phyloP scores from a whole-genome alignment of 495 filamentous ascomycete species.

The Choiromyces venosus region DNA sequence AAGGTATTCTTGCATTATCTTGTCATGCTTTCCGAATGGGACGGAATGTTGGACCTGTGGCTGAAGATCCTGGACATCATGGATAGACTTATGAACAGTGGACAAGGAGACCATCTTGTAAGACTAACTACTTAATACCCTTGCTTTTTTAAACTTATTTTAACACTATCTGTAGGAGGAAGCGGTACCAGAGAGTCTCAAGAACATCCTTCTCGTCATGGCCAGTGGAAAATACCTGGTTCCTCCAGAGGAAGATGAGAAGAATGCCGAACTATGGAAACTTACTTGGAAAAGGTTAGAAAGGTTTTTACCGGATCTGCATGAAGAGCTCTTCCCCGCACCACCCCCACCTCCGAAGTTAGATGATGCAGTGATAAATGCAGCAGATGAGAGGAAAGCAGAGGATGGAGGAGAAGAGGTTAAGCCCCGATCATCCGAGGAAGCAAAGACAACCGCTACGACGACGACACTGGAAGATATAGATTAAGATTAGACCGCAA shows the following conservation, averaged over 20 bases:
- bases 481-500: neutral
- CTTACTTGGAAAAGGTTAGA: slow-evolving; percentile 87
- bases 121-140: slow-evolving; percentile 31
- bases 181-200: slow-evolving; percentile 89
- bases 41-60: slow-evolving; percentile 93
- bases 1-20: slow-evolving; percentile 95
- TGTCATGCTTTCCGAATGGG: slow-evolving; percentile 72
- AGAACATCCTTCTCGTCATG: slow-evolving; percentile 97
- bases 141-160: slow-evolving; percentile 1
- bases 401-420: slow-evolving; percentile 5
- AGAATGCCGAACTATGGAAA: slow-evolving; percentile 60
- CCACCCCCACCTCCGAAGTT: slow-evolving; percentile 21
- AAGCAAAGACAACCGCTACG: neutral
- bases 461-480: neutral
- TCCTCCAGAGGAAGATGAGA: slow-evolving; percentile 58
- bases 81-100: slow-evolving; percentile 93
- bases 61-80: slow-evolving; percentile 87
- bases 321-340: slow-evolving; percentile 44
- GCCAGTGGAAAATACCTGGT: slow-evolving; percentile 79
- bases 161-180: slow-evolving; percentile 59
- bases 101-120: slow-evolving; percentile 84
- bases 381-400: slow-evolving; percentile 8
- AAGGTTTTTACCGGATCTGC: slow-evolving; percentile 76
- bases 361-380: neutral
- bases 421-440: neutral